phyloP scores from a whole-genome alignment of 208 protist genomes.

The Acanthamoeba royreba region DNA sequence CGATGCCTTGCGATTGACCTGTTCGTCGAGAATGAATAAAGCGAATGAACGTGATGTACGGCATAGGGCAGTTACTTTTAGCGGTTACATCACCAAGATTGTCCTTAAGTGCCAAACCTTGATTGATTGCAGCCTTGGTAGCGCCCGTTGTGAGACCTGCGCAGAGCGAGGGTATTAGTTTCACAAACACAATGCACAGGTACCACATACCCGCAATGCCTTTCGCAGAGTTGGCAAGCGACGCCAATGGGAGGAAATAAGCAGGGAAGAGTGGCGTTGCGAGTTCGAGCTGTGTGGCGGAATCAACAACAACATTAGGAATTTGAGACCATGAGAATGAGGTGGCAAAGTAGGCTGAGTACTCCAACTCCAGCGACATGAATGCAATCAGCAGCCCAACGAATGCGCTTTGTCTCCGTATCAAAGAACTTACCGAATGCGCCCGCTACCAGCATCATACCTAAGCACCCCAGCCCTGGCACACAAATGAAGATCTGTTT shows the following conservation, averaged over 20 bases:
- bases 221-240: conserved; percentile 22
- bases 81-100: conserved; percentile 35
- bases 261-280: conserved; percentile 29
- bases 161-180: not conserved
- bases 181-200: not conserved
- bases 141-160: conserved; percentile 8
- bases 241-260: conserved; percentile 30
- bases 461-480: conserved; percentile 18
- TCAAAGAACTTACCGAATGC: conserved; percentile 39
- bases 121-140: not conserved
- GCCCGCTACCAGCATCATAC: conserved; percentile 25
- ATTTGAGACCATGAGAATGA: not conserved
- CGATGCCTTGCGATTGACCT: conserved; percentile 5
- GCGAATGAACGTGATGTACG: not conserved
- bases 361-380: conserved; percentile 31
- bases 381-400: conserved; percentile 30
- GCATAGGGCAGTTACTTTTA: not conserved
- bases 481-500: not conserved
- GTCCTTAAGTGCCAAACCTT: not conserved
- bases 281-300: not conserved
- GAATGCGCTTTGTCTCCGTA: conserved; percentile 35
- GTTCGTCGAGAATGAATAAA: not conserved
- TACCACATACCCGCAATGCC: not conserved
- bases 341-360: not conserved
- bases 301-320: not conserved